A percentile compares a stretch with the other conserved stretches of the same genome.
These are phyloP conservation scores for Tephrocybe sp. DNA, from an alignment of 768 basidiomycete species.

Conservation along the genomic window DNA sequence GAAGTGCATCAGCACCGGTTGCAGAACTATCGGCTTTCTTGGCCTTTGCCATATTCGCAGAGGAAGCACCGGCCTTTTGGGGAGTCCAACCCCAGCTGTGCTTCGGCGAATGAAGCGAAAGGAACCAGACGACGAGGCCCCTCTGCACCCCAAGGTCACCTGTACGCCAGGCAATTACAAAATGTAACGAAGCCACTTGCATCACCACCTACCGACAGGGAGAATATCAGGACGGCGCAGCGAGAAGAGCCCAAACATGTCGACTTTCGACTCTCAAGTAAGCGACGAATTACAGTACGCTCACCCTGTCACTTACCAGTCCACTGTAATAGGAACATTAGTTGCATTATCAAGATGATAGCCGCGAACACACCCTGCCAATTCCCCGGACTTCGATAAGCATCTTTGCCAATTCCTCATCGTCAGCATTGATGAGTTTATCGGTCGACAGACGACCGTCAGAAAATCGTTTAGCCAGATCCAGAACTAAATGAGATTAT, in stretches of 20 bases:
- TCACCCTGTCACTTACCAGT: slow-evolving; percentile 60
- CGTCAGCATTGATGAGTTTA: slow-evolving; percentile 67
- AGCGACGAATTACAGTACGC: too few relatives aligned
- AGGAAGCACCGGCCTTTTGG: slow-evolving; percentile 37
- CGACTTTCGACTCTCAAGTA: slow-evolving; percentile 46
- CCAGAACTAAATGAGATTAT: slow-evolving; percentile 51
- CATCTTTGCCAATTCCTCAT: slow-evolving; percentile 76
- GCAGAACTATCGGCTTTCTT: slow-evolving; percentile 2
- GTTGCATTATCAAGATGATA: background rate
- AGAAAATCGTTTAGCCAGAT: slow-evolving; percentile 76
- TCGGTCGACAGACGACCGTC: slow-evolving; percentile 78
- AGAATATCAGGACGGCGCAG: slow-evolving; percentile 82
- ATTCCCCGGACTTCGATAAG: slow-evolving; percentile 80
- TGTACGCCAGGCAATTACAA: slow-evolving; percentile 30
- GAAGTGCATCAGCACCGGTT: slow-evolving; percentile 32
- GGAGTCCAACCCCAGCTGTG: slow-evolving; percentile 51
- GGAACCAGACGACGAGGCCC: slow-evolving; percentile 67
- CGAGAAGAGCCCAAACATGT: slow-evolving; percentile 93
- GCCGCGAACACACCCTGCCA: slow-evolving; percentile 54
- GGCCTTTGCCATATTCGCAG: slow-evolving; percentile 5
- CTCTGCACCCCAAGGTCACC: slow-evolving; percentile 87
- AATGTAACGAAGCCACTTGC: too few relatives aligned
- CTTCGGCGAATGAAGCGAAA: slow-evolving; percentile 57
- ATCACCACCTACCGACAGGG: slow-evolving; percentile 32
- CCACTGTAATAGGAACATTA: slow-evolving; percentile 41